A percentile compares a stretch with the other conserved stretches of the same genome.
Evolutionary conservation across 2,329 filamentous ascomycete genomes (phyloP).

Genomic region (Cladosporium cucumerinum): DNA sequence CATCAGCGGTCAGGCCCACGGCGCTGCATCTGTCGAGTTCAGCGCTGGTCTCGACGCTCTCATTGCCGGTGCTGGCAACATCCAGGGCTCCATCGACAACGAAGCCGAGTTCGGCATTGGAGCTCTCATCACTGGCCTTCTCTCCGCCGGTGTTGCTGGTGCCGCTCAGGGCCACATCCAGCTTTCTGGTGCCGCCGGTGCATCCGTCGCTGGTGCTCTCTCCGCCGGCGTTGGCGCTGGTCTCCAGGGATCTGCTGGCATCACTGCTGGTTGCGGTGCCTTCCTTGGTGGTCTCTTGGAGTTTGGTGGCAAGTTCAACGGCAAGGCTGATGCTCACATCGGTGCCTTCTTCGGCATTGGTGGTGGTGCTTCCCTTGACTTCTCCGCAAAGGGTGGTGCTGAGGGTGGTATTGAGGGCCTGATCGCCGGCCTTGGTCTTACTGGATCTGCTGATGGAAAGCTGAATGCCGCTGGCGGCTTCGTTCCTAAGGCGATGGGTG

Average conservation of each 20-base stretch:
- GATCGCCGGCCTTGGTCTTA: slow-evolving; percentile 12
- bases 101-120: slow-evolving; percentile 13
- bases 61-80: slow-evolving; percentile 6
- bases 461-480: slow-evolving; percentile 13
- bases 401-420: slow-evolving; percentile 10
- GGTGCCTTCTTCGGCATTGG: slow-evolving; percentile 8
- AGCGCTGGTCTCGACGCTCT: slow-evolving; percentile 12
- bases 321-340: slow-evolving; percentile 6
- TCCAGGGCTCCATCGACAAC: slow-evolving; percentile 10
- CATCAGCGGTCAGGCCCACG: slow-evolving; percentile 2
- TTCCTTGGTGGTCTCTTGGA: slow-evolving; percentile 10
- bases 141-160: slow-evolving; percentile 11
- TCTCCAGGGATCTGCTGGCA: not conserved
- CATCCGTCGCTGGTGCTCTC: not conserved
- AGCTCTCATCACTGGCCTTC: slow-evolving; percentile 11
- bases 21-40: slow-evolving; percentile 7
- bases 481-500: slow-evolving; percentile 5
- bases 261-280: slow-evolving; percentile 11
- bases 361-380: not conserved
- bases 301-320: slow-evolving; percentile 10
- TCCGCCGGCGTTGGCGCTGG: slow-evolving; percentile 3
- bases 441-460: slow-evolving; percentile 7
- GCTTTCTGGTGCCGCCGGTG: slow-evolving; percentile 3
- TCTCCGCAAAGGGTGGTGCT: not conserved
- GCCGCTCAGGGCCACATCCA: slow-evolving; percentile 2